These are phyloP conservation scores for Phytophthora chlamydospora DNA, from an alignment of 352 stramenopile genomes.

Conservation along the genomic window DNA sequence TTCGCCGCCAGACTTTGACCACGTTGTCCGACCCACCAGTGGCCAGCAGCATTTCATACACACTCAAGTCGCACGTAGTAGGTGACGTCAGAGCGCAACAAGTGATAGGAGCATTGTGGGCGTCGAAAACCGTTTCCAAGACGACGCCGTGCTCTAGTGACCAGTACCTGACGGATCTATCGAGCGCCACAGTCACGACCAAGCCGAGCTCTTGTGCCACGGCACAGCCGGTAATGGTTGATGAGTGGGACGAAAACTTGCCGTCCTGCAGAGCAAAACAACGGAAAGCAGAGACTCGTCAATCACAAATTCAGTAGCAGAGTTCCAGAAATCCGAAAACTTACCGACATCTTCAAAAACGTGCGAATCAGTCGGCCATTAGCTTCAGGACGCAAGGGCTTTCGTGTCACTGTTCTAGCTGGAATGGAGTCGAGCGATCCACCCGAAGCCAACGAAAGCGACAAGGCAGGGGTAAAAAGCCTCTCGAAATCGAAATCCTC, in stretches of 20 bases:
- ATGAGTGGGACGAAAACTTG: slow-evolving; percentile 54
- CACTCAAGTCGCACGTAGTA: slow-evolving; percentile 22
- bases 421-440: slow-evolving; percentile 5
- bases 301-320: not conserved
- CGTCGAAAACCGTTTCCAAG: slow-evolving; percentile 46
- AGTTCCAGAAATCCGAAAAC: not conserved
- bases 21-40: slow-evolving; percentile 68
- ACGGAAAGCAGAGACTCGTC: not conserved
- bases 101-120: slow-evolving; percentile 54
- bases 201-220: slow-evolving; percentile 46
- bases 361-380: slow-evolving; percentile 24
- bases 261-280: slow-evolving; percentile 29
- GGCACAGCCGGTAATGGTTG: slow-evolving; percentile 47
- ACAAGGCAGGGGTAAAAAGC: slow-evolving; percentile 51
- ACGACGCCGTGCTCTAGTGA: slow-evolving; percentile 36
- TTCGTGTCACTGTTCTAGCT: slow-evolving; percentile 3
- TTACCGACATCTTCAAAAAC: slow-evolving; percentile 32
- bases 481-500: slow-evolving; percentile 56
- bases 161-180: slow-evolving; percentile 61
- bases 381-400: slow-evolving; percentile 12
- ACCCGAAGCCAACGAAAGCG: slow-evolving; percentile 10
- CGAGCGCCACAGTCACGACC: slow-evolving; percentile 54
- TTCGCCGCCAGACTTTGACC: slow-evolving; percentile 64
- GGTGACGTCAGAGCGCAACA: slow-evolving; percentile 45
- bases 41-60: slow-evolving; percentile 47